phyloP scores from a whole-genome alignment of 1,284 basidiomycete genomes.

The Naganishia liquefaciens region DNA sequence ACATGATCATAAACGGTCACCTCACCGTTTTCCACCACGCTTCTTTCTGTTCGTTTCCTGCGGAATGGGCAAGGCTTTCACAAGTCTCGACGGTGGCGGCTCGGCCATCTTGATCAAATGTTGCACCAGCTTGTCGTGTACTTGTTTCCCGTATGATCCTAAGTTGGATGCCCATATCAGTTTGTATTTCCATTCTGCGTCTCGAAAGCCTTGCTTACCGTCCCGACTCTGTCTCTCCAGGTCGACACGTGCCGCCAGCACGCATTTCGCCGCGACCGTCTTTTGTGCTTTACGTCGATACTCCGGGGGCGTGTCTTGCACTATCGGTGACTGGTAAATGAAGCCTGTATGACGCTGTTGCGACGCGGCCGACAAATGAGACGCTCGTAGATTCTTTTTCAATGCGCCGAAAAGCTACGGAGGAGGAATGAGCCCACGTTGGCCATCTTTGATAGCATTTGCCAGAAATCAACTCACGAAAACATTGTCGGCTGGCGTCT shows the following conservation, averaged over 20 bases:
- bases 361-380: slow-evolving; percentile 63
- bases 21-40: slow-evolving; percentile 86
- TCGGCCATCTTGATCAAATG: slow-evolving; percentile 89
- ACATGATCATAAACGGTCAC: not conserved
- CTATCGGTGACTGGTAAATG: slow-evolving; percentile 87
- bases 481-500: slow-evolving; percentile 95
- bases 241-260: slow-evolving; percentile 90
- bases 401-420: slow-evolving; percentile 85
- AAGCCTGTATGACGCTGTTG: slow-evolving; percentile 95
- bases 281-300: slow-evolving; percentile 90
- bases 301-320: slow-evolving; percentile 82
- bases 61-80: slow-evolving; percentile 93
- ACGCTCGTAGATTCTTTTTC: slow-evolving; percentile 79
- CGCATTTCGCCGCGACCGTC: slow-evolving; percentile 88
- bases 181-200: not conserved
- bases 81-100: slow-evolving; percentile 89
- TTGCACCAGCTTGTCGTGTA: slow-evolving; percentile 83
- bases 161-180: not conserved
- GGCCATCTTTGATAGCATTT: not conserved
- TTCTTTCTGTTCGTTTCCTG: slow-evolving; percentile 94
- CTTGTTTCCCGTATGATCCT: slow-evolving; percentile 76
- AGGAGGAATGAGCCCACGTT: not conserved
- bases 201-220: slow-evolving; percentile 58
- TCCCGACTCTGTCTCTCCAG: slow-evolving; percentile 73
- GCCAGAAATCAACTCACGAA: slow-evolving; percentile 62